Evolutionary conservation across 768 basidiomycete genomes (phyloP), one percentile per base, ranked within the genome.

Genomic region (Suillus subalutaceus): DNA sequence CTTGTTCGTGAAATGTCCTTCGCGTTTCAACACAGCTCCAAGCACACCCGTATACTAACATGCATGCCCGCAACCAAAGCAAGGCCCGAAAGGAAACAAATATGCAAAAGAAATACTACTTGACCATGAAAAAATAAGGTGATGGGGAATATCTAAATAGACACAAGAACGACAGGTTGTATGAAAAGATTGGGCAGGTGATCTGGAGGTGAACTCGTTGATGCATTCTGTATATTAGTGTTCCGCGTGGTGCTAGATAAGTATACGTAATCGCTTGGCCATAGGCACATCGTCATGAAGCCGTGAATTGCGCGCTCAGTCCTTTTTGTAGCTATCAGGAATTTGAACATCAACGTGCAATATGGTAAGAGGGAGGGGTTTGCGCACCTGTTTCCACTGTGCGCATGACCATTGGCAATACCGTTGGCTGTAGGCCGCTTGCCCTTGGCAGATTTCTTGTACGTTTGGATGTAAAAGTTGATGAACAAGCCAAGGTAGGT

Each of bases 401-500:
- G 41, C 38, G 82, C 82, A 48, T 79, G 73, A 63, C 85, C 85
- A 59, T 85, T 84, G 10, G 79, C 74, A 63, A 75, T 69, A 41
- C 79, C 79, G 66, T 85, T 85, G 10, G 77, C 70, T 63, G 69
- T 59, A 10, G 66, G 30, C 23, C 66, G 72, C 73, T 69, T 73
- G 38, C 78, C 78, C 71, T 82, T 79, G 56, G 65, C 75, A 41
- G 90, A 85, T 75, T 88, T 89, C 81, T 88, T 88, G 82, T 93
- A 93, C 37, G 92, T 93, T 77, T 90, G 87, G 73, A 94, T 84
- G 80, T 95, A 95, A 80, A 95, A 95, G 78, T 94, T 93, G 84
- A 99, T 94, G 85, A 99, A 99, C 66, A 99, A 87, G 72, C 89
- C 86, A 63, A 99, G 88, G 80, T 98, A 99, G 73, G 87, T 91